Evolutionary conservation across 2,329 filamentous ascomycete genomes (phyloP).

Genomic region (Torrubiellomyces zombiae): DNA sequence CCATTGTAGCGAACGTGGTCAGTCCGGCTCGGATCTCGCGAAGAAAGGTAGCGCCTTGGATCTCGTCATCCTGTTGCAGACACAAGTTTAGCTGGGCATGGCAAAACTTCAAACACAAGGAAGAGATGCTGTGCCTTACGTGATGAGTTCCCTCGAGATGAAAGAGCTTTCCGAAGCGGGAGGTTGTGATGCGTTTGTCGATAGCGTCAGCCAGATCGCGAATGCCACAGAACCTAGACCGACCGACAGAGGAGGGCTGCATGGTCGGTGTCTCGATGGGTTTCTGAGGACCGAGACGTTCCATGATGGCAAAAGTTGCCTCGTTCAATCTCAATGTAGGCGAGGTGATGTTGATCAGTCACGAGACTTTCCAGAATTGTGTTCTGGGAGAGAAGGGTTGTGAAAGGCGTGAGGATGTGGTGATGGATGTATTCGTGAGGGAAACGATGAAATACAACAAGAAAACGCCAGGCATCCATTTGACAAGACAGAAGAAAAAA

Average conservation of each 20-base stretch:
- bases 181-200: constrained; percentile 2
- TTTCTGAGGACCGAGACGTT: neutral
- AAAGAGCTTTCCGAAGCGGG: constrained; percentile 3
- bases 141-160: constrained; percentile 3
- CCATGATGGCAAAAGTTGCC: constrained; percentile 3
- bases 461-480: too few species aligned
- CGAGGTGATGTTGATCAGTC: too few species aligned
- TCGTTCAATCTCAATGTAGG: too few species aligned
- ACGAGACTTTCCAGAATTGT: too few species aligned
- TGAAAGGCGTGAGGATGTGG: too few species aligned
- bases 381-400: too few species aligned
- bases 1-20: constrained; percentile 69
- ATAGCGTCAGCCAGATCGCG: constrained; percentile 11
- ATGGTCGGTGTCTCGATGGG: neutral
- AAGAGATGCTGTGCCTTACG: constrained; percentile 1
- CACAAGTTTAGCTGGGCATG: too few species aligned
- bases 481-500: too few species aligned
- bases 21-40: constrained; percentile 65
- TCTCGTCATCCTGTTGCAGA: constrained; percentile 40
- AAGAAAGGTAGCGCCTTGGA: constrained; percentile 53
- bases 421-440: too few species aligned
- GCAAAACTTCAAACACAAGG: neutral
- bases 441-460: too few species aligned
- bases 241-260: too few species aligned
- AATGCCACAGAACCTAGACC: constrained; percentile 14